phyloP scores from a whole-genome alignment of 768 basidiomycete genomes.

The Naganishia randhawae region DNA sequence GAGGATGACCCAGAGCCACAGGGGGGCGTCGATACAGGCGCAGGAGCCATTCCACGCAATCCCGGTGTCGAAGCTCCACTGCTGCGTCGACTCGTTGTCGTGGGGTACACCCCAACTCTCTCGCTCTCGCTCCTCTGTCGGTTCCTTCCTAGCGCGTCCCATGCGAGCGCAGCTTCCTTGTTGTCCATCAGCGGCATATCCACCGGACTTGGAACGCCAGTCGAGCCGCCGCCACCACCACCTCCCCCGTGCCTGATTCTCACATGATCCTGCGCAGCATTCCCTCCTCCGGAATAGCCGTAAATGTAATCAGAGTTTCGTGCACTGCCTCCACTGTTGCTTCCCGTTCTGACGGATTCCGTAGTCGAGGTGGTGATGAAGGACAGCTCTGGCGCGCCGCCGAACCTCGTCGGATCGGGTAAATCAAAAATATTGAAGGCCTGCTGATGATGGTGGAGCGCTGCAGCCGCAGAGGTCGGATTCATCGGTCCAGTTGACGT shows the following conservation, averaged over 20 bases:
- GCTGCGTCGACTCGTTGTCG: neutral
- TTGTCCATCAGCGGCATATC: slow-evolving; percentile 2
- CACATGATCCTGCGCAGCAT: neutral
- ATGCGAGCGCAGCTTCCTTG: slow-evolving; percentile 7
- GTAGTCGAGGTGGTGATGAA: slow-evolving; percentile 40
- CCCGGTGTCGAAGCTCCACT: neutral
- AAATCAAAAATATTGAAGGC: slow-evolving; percentile 7
- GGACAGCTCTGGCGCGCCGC: slow-evolving; percentile 35
- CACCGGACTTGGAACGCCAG: slow-evolving; percentile 26
- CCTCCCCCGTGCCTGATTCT: slow-evolving; percentile 36
- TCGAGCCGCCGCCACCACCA: slow-evolving; percentile 37
- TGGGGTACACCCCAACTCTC: neutral
- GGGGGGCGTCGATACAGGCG: neutral
- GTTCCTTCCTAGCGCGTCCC: neutral
- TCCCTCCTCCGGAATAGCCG: slow-evolving; percentile 8
- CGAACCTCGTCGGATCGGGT: slow-evolving; percentile 8
- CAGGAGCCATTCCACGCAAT: neutral
- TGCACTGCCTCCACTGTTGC: slow-evolving; percentile 32
- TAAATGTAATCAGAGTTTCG: slow-evolving; percentile 39
- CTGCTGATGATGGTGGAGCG: neutral
- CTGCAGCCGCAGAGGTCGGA: neutral
- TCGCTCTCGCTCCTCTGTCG: neutral
- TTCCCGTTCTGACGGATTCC: slow-evolving; percentile 39
- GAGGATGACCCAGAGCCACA: neutral
- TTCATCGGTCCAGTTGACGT: too few relatives aligned